Base-by-base conservation (phyloP, 345 rosid genomes). In the Aurinia saxatilis region DNA sequence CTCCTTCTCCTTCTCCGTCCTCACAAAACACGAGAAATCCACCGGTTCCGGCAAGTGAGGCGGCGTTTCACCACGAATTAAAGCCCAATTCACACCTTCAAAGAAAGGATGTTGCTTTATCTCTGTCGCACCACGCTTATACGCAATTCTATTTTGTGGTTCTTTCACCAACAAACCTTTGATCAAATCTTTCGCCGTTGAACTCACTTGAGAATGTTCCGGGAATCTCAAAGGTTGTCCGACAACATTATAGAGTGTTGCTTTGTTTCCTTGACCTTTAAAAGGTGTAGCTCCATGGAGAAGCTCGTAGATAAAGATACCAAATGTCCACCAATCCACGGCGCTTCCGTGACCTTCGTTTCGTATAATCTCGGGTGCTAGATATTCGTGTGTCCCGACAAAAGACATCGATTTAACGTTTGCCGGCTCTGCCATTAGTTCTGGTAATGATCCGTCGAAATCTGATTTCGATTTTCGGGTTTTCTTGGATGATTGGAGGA, bases 321-420 rank as follows among this genome's bases (percentile, higher is more conserved):
- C 91, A 40, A 80, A 79, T 10, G 86, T 76, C 91, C 91, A 85
- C 91, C 86, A 85, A 66, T 82, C 91, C 0, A 85, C 91, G 10
- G 84, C 91, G 70, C 81, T 79, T 8, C 91, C 88, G 31, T 82
- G 86, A n/a, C 88, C 88, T 68, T 80, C 80, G 45, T 85, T 84
- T 33, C 69, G 57, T 11, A 84, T 81, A 5, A 81, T 78, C 74
- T 79, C 84, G 10, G 89, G 86, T 2, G 84, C 84, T 75, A 84
- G 55, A 34, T 81, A 84, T 70, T 85, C 88, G 21, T 85, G 91
- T 0, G 92, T 85, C 51, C 92, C 92, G 10, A 83, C 89, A 50
- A 85, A 83, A 12, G 92, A 85, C 83, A 77, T 81, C 0, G 92
- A 85, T 11, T 77, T 77, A 5, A 80, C 89, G 10, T 60, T 67